Conservation (phyloP, 2,329 filamentous ascomycete species). For the Fusarium goolgardi region DNA sequence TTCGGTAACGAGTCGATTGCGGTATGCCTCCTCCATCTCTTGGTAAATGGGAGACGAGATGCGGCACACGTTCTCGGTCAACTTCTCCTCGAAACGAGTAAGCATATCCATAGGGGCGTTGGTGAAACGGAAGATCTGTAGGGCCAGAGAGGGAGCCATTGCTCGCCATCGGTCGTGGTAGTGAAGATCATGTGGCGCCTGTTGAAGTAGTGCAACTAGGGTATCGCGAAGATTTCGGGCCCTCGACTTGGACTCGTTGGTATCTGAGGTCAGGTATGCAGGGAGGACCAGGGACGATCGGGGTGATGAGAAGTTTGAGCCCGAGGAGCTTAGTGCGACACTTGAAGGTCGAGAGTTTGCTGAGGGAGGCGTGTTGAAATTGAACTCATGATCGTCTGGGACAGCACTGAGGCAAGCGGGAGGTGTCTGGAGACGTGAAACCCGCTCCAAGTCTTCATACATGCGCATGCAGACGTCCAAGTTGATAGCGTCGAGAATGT, state of each 20-base stretch:
- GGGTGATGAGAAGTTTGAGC: slow-evolving; percentile 64
- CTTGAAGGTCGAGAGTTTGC: slow-evolving; percentile 61
- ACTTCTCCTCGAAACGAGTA: slow-evolving; percentile 61
- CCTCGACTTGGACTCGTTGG: slow-evolving; percentile 57
- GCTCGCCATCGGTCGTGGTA: slow-evolving; percentile 63
- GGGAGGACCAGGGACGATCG: slow-evolving; percentile 59
- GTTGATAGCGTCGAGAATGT: slow-evolving; percentile 72
- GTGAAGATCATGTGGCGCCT: slow-evolving; percentile 57
- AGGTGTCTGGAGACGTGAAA: slow-evolving; percentile 53
- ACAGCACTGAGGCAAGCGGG: slow-evolving; percentile 42
- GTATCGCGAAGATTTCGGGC: slow-evolving; percentile 63
- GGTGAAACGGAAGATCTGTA: slow-evolving; percentile 69
- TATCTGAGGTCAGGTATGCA: slow-evolving; percentile 53
- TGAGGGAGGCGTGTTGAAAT: slow-evolving; percentile 60
- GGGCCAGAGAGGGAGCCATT: slow-evolving; percentile 64
- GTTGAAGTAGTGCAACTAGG: slow-evolving; percentile 66
- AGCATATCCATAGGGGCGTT: slow-evolving; percentile 63
- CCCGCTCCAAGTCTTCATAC: slow-evolving; percentile 64
- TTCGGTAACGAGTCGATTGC: slow-evolving; percentile 61
- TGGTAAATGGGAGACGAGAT: slow-evolving; percentile 58
- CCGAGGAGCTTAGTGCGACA: slow-evolving; percentile 61
- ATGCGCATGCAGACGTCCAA: slow-evolving; percentile 72
- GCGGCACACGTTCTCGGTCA: slow-evolving; percentile 59
- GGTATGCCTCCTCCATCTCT: slow-evolving; percentile 63
- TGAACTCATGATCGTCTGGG: slow-evolving; percentile 56